phyloP scores from a whole-genome alignment of 2,329 filamentous ascomycete genomes.

The Plectosphaerella cucumerina region DNA sequence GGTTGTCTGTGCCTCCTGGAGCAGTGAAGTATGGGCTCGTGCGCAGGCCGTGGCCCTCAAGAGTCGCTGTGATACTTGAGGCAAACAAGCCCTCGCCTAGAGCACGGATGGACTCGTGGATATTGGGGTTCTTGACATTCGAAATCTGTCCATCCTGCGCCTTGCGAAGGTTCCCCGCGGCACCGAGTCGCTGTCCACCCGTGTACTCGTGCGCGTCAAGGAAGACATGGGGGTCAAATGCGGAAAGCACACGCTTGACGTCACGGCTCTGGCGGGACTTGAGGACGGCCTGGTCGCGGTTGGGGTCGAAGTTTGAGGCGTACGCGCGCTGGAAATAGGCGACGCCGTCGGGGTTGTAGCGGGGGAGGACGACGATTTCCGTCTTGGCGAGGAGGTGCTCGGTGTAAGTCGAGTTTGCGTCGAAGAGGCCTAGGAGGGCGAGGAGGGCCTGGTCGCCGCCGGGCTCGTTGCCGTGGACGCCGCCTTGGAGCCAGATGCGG shows the following conservation, averaged over 20 bases:
- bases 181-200: slow-evolving; percentile 2
- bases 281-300: slow-evolving; percentile 8
- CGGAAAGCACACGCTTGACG: slow-evolving; percentile 5
- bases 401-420: slow-evolving; percentile 5
- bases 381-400: slow-evolving; percentile 4
- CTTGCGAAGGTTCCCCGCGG: slow-evolving; percentile 6
- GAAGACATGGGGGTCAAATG: slow-evolving; percentile 8
- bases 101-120: slow-evolving; percentile 5
- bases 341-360: slow-evolving; percentile 10
- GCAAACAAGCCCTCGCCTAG: slow-evolving; percentile 7
- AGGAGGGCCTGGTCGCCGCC: slow-evolving; percentile 9
- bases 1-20: slow-evolving; percentile 1
- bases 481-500: slow-evolving; percentile 9
- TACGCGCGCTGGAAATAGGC: slow-evolving; percentile 8
- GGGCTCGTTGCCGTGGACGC: slow-evolving; percentile 8
- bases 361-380: slow-evolving; percentile 7
- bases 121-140: slow-evolving; percentile 8
- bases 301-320: slow-evolving; percentile 7
- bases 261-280: slow-evolving; percentile 7
- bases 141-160: slow-evolving; percentile 7
- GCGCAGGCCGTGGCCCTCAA: slow-evolving; percentile 4
- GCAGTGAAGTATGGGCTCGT: slow-evolving; percentile 7
- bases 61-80: neutral
- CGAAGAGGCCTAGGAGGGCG: slow-evolving; percentile 7
- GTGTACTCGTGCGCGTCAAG: slow-evolving; percentile 10